Evolutionary conservation across 1,284 basidiomycete species (phyloP).

Genomic region (Sporisorium scitamineum): DNA sequence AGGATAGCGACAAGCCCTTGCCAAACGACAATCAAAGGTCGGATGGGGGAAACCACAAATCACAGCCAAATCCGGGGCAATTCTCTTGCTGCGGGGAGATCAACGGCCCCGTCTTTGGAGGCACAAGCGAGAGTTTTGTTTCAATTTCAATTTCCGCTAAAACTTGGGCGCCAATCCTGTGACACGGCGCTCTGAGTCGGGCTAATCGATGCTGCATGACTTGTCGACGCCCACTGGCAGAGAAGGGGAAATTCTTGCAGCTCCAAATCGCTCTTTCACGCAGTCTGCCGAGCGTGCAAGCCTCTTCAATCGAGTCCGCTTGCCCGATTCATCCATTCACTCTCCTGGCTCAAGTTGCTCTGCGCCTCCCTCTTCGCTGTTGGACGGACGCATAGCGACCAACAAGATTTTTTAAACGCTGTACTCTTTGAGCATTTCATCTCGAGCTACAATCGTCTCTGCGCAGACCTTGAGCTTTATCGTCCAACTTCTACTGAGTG

Average conservation of each 20-base stretch:
- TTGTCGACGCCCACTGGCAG: neutral
- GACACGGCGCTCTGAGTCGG: slow-evolving; percentile 12
- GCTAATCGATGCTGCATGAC: slow-evolving; percentile 22
- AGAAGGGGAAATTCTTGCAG: slow-evolving; percentile 13
- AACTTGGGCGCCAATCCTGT: neutral
- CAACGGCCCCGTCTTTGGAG: neutral
- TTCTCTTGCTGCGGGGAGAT: slow-evolving; percentile 11
- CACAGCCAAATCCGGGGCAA: slow-evolving; percentile 23
- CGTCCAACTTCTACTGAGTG: neutral
- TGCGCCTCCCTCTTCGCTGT: neutral
- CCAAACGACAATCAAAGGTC: neutral
- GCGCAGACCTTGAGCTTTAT: neutral
- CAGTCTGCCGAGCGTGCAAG: neutral
- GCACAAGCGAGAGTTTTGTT: neutral
- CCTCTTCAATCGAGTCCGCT: neutral
- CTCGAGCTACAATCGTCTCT: slow-evolving; percentile 7
- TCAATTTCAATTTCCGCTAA: slow-evolving; percentile 12
- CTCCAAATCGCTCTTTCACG: slow-evolving; percentile 8
- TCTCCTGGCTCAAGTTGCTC: neutral
- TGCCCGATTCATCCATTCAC: slow-evolving; percentile 3
- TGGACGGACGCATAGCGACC: slow-evolving; percentile 12
- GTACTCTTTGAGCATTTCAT: slow-evolving; percentile 2
- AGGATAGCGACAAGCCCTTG: neutral
- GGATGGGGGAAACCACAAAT: slow-evolving; percentile 11
- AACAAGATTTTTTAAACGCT: neutral